These are phyloP conservation scores for Amanita subjunquillea DNA, from an alignment of 768 basidiomycete genomes.

Conservation along the genomic window DNA sequence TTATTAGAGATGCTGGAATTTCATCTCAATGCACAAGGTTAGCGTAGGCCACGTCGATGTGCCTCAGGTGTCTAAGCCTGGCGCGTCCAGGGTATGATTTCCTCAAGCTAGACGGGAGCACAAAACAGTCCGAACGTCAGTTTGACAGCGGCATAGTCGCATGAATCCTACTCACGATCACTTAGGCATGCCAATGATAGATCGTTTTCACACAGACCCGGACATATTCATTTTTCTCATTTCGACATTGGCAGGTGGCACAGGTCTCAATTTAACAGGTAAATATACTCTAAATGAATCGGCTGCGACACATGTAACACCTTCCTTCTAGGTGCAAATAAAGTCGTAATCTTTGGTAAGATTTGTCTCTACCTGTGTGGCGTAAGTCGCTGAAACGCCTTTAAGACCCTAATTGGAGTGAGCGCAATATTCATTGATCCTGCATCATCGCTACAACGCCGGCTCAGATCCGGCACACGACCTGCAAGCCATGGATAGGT, in stretches of 20 bases:
- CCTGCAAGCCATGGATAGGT: slow-evolving; percentile 82
- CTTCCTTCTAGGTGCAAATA: slow-evolving; percentile 61
- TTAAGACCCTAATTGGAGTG: slow-evolving; percentile 92
- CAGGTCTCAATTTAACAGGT: slow-evolving; percentile 78
- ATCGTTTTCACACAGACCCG: slow-evolving; percentile 68
- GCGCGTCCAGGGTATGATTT: slow-evolving; percentile 39
- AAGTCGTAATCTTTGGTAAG: slow-evolving; percentile 84
- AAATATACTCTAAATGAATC: not conserved
- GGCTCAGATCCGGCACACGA: slow-evolving; percentile 85
- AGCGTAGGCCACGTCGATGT: slow-evolving; percentile 4
- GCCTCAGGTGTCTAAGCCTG: not conserved
- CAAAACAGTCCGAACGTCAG: slow-evolving; percentile 57
- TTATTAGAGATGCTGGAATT: slow-evolving; percentile 78
- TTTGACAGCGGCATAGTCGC: slow-evolving; percentile 1
- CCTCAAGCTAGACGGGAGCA: slow-evolving; percentile 73
- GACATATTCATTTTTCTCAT: slow-evolving; percentile 77
- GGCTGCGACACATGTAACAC: not conserved
- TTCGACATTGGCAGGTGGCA: slow-evolving; percentile 86
- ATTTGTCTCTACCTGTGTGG: not conserved
- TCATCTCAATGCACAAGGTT: slow-evolving; percentile 53
- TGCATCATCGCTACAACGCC: not conserved
- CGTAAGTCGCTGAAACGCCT: not conserved
- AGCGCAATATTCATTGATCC: slow-evolving; percentile 16
- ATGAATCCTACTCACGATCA: not conserved
- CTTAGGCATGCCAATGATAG: slow-evolving; percentile 78